Conservation (phyloP, 305 asterid species). For the Fraxinus platypoda region DNA sequence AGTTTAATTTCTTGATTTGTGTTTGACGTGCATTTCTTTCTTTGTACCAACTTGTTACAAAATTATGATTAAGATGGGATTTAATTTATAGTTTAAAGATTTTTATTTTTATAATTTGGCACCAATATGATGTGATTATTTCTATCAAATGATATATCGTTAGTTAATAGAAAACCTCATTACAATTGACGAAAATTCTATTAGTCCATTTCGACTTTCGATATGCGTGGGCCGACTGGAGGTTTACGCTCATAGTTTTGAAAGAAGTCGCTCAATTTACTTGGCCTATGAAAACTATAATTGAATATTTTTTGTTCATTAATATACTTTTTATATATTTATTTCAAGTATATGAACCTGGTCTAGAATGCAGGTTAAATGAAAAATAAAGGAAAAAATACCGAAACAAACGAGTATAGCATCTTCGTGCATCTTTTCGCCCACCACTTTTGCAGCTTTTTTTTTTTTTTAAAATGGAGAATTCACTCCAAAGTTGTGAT, state of each 20-base stretch:
- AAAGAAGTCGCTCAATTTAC: no score
- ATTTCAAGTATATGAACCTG: neutral
- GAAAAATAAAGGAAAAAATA: neutral
- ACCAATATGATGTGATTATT: no score
- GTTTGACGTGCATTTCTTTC: no score
- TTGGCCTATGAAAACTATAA: no score
- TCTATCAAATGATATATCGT: neutral
- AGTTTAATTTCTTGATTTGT: no score
- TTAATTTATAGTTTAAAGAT: neutral
- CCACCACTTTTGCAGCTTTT: neutral
- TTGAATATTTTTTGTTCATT: no score
- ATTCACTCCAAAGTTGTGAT: neutral
- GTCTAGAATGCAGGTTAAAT: neutral
- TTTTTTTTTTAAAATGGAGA: neutral
- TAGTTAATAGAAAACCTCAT: no score
- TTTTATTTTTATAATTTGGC: neutral
- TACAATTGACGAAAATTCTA: neutral
- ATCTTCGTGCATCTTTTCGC: neutral
- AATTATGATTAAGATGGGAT: no score
- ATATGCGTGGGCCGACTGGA: neutral
- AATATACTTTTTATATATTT: no score
- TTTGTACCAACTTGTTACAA: neutral
- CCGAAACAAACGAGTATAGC: neutral
- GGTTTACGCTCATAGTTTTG: neutral
- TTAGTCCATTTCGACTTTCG: neutral